Percentiles rank a stretch among this genome's conserved stretches.
These are phyloP conservation scores for Paracoccidioides lutzii DNA, from an alignment of 2,329 filamentous ascomycete species.

Conservation along the genomic window DNA sequence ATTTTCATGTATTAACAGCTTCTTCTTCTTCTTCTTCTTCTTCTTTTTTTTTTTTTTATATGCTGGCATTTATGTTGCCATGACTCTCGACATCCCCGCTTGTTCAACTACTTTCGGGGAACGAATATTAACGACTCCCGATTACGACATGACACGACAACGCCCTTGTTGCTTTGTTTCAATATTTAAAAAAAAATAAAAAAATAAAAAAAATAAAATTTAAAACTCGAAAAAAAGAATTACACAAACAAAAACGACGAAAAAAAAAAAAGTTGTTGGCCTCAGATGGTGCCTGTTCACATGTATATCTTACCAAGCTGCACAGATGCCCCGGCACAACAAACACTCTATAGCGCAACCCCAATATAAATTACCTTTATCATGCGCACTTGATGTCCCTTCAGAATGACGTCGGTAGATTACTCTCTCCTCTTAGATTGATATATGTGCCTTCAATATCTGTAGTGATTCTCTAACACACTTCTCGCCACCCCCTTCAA, in stretches of 20 bases:
- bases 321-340: neutral
- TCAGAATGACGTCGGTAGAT: neutral
- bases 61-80: neutral
- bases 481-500: no score
- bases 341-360: neutral
- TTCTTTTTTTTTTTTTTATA: neutral
- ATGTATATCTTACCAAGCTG: neutral
- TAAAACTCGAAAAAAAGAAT: no score
- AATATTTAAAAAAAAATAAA: no score
- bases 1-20: neutral
- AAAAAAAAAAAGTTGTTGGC: neutral
- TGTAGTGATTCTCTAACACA: no score
- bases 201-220: no score
- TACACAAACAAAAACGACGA: neutral
- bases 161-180: no score
- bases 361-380: constrained; percentile 1
- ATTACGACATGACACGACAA: neutral
- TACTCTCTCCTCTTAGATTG: no score
- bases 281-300: neutral
- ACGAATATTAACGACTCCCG: neutral
- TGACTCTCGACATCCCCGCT: neutral
- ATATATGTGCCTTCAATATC: no score
- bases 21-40: no score
- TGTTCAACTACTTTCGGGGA: neutral
- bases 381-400: neutral